Percentiles rank a stretch among this genome's conserved stretches.
phyloP scores from a whole-genome alignment of 306 rosid species.

The Cucumis hystrix region DNA sequence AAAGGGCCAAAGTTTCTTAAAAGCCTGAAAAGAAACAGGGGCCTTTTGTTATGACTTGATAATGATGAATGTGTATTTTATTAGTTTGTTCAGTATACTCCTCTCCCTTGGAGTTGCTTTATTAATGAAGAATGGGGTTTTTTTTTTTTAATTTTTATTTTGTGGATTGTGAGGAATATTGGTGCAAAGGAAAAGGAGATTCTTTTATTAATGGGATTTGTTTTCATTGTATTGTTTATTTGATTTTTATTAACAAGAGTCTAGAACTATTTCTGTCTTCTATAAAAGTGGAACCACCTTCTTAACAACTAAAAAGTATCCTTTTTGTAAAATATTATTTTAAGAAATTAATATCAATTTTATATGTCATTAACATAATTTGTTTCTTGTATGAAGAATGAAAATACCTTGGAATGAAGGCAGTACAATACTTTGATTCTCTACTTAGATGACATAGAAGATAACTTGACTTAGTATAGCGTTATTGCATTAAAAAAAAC shows the following conservation, averaged over 20 bases:
- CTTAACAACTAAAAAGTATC: neutral
- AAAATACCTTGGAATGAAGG: neutral
- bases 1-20: constrained; percentile 58
- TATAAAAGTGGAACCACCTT: neutral
- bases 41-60: constrained; percentile 14
- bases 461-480: too few relatives aligned
- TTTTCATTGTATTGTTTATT: neutral
- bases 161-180: constrained; percentile 1
- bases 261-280: neutral
- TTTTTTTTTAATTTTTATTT: too few relatives aligned
- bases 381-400: neutral
- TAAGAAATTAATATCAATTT: neutral
- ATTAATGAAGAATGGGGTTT: constrained; percentile 25
- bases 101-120: constrained; percentile 56
- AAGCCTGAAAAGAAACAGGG: constrained; percentile 47
- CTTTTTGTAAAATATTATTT: neutral
- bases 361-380: neutral
- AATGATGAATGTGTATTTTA: constrained; percentile 34
- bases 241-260: neutral
- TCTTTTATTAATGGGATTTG: neutral
- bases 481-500: too few relatives aligned
- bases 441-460: too few relatives aligned
- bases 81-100: constrained; percentile 34
- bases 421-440: too few relatives aligned
- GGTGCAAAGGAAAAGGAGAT: neutral